A percentile compares a stretch with the other conserved stretches of the same genome.
phyloP scores from a whole-genome alignment of 2,329 filamentous ascomycete genomes.

The Bipolaris bicolor region DNA sequence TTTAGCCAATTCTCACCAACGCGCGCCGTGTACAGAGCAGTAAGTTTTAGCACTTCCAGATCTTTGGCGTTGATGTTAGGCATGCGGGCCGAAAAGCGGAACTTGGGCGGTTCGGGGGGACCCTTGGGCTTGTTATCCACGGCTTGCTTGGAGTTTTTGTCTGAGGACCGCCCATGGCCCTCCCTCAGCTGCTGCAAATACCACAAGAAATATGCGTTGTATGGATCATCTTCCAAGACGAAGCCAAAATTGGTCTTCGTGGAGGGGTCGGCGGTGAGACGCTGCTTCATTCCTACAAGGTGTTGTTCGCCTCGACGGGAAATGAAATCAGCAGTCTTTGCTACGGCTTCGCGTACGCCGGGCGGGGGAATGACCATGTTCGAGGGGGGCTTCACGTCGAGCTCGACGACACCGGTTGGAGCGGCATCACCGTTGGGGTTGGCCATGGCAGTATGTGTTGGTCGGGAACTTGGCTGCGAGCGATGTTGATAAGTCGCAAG shows the following conservation, averaged over 20 bases:
- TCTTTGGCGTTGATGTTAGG: constrained; percentile 96
- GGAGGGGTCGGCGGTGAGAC: constrained; percentile 74
- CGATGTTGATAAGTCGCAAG: constrained; percentile 14
- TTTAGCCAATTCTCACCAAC: constrained; percentile 94
- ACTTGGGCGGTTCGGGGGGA: constrained; percentile 83
- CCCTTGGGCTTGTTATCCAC: constrained; percentile 73
- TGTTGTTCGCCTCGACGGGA: constrained; percentile 70
- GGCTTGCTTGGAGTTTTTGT: constrained; percentile 20
- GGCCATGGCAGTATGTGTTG: constrained; percentile 32
- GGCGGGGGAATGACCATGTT: constrained; percentile 85
- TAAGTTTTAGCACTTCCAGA: constrained; percentile 73
- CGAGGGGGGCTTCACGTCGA: constrained; percentile 69
- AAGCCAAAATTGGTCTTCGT: constrained; percentile 89
- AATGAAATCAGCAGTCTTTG: constrained; percentile 95
- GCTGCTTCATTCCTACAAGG: constrained; percentile 84
- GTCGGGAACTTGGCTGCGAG: constrained; percentile 17
- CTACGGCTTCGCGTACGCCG: constrained; percentile 82
- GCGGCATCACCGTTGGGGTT: constrained; percentile 34
- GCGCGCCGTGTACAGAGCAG: constrained; percentile 89
- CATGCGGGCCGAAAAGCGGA: constrained; percentile 94
- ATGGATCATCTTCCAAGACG: constrained; percentile 78
- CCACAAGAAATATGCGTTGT: constrained; percentile 90
- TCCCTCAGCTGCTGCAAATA: constrained; percentile 83
- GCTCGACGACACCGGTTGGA: constrained; percentile 20
- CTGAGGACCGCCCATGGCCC: constrained; percentile 70